Conservation (phyloP, 371 early-diverging fungal species). For the Rhizopus delemar region DNA sequence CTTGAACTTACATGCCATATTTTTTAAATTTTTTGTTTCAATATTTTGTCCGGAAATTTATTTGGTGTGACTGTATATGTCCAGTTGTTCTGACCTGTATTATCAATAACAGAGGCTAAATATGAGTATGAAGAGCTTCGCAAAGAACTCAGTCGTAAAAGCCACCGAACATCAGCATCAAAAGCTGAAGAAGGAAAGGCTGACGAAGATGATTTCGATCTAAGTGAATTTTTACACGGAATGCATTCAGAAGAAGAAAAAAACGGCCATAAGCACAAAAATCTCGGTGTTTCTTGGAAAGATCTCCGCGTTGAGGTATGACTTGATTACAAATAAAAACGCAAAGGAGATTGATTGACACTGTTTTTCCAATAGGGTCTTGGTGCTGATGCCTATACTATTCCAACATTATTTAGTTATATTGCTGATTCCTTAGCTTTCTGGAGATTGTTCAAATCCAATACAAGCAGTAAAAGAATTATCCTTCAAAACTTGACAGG, state of each 20-base stretch:
- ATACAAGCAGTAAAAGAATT: slow-evolving; percentile 26
- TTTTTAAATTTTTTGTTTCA: too few species aligned
- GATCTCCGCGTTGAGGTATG: slow-evolving; percentile 34
- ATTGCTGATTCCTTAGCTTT: slow-evolving; percentile 17
- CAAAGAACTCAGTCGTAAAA: slow-evolving; percentile 30
- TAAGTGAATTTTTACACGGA: slow-evolving; percentile 21
- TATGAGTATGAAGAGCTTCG: slow-evolving; percentile 34
- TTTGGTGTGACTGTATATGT: too few species aligned
- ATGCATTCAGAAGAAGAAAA: slow-evolving; percentile 17
- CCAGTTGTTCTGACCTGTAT: too few species aligned
- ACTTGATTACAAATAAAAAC: not conserved
- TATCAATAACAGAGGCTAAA: slow-evolving; percentile 30
- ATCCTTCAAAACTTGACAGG: slow-evolving; percentile 46
- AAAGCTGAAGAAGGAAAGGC: slow-evolving; percentile 17
- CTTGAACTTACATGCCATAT: too few species aligned
- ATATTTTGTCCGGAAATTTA: too few species aligned
- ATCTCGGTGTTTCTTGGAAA: slow-evolving; percentile 51
- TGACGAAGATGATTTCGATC: slow-evolving; percentile 21
- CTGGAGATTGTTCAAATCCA: slow-evolving; percentile 29
- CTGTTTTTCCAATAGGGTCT: slow-evolving; percentile 23
- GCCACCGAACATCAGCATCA: slow-evolving; percentile 11
- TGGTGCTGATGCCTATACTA: slow-evolving; percentile 32
- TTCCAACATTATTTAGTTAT: slow-evolving; percentile 17
- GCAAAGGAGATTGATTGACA: not conserved
- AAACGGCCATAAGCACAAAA: slow-evolving; percentile 45